A percentile compares a stretch with the other conserved stretches of the same genome.
These are phyloP conservation scores for Actinomucor elegans DNA, from an alignment of 371 early-diverging fungal species.

Conservation along the genomic window DNA sequence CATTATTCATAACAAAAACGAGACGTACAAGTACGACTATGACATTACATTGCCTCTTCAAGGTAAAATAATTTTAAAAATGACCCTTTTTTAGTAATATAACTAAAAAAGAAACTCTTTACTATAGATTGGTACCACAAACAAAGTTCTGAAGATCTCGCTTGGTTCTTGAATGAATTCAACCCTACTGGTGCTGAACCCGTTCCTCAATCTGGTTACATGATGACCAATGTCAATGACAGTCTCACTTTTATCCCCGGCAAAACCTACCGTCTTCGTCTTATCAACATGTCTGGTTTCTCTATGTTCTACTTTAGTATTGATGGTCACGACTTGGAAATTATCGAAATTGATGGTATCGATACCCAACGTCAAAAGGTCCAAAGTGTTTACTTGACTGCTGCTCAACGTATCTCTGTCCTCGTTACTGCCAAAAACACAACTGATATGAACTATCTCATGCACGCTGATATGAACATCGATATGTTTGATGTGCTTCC, in stretches of 20 bases:
- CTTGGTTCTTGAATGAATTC: slow-evolving; percentile 49
- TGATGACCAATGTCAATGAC: slow-evolving; percentile 47
- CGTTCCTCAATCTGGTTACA: slow-evolving; percentile 60
- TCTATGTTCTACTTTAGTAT: slow-evolving; percentile 78
- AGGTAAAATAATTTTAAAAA: slow-evolving; percentile 31
- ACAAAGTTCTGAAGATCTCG: slow-evolving; percentile 43
- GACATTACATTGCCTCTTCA: slow-evolving; percentile 63
- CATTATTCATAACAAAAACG: slow-evolving; percentile 62
- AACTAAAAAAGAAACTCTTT: background rate
- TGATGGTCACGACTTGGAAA: slow-evolving; percentile 73
- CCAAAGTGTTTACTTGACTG: slow-evolving; percentile 55
- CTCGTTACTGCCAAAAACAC: slow-evolving; percentile 70
- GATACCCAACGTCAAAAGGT: slow-evolving; percentile 57
- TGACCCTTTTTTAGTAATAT: background rate
- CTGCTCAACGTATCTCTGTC: slow-evolving; percentile 74
- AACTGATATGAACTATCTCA: slow-evolving; percentile 63
- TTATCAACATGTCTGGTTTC: slow-evolving; percentile 77
- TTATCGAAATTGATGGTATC: slow-evolving; percentile 85
- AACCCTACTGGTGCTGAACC: slow-evolving; percentile 72
- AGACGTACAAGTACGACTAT: slow-evolving; percentile 68
- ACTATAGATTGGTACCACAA: slow-evolving; percentile 66
- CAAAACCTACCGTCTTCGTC: slow-evolving; percentile 80
- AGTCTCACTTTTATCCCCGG: slow-evolving; percentile 64
- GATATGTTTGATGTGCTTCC: slow-evolving; percentile 75
- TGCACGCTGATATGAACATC: slow-evolving; percentile 76